Evolutionary conservation across 2,329 filamentous ascomycete species (phyloP).

Genomic region (Xylaria sp.): DNA sequence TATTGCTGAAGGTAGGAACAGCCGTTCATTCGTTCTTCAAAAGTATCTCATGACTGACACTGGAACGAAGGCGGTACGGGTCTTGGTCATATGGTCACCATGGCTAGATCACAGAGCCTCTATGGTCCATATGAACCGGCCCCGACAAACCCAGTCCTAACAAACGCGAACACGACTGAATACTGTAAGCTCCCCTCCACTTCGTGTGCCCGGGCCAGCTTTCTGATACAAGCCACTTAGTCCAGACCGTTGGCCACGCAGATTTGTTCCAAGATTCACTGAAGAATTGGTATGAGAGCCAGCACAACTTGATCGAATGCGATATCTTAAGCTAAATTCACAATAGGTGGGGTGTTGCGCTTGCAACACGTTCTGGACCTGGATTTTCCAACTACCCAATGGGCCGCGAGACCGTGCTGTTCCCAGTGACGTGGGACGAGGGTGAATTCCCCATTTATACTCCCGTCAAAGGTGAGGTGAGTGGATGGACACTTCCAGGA

Average conservation of each 20-base stretch:
- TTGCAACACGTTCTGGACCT: slow-evolving; percentile 49
- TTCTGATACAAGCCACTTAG: no score
- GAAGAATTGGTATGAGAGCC: slow-evolving; percentile 43
- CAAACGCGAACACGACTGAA: slow-evolving; percentile 49
- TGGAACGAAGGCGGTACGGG: slow-evolving; percentile 50
- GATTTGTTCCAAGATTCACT: slow-evolving; percentile 59
- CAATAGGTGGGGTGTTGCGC: slow-evolving; percentile 47
- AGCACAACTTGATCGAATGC: not conserved
- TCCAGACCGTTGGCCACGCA: slow-evolving; percentile 62
- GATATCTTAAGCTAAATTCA: slow-evolving; percentile 3
- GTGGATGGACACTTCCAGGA: slow-evolving; percentile 39
- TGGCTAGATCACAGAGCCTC: slow-evolving; percentile 50
- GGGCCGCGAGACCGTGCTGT: slow-evolving; percentile 51
- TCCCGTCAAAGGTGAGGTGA: slow-evolving; percentile 44
- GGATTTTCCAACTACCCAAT: slow-evolving; percentile 48
- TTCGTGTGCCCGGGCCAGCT: no score
- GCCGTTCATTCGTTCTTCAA: no score
- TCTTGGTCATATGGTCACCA: slow-evolving; percentile 54
- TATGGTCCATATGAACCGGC: slow-evolving; percentile 52
- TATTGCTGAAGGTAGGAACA: slow-evolving; percentile 52
- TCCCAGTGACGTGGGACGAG: slow-evolving; percentile 45
- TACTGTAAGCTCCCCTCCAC: slow-evolving; percentile 43
- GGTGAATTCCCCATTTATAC: slow-evolving; percentile 46
- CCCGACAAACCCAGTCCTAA: slow-evolving; percentile 52
- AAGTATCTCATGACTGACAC: not conserved